A percentile compares a stretch with the other conserved stretches of the same genome.
Evolutionary conservation across 2,329 filamentous ascomycete genomes (phyloP).

Genomic region (Aspergillus bombycis): DNA sequence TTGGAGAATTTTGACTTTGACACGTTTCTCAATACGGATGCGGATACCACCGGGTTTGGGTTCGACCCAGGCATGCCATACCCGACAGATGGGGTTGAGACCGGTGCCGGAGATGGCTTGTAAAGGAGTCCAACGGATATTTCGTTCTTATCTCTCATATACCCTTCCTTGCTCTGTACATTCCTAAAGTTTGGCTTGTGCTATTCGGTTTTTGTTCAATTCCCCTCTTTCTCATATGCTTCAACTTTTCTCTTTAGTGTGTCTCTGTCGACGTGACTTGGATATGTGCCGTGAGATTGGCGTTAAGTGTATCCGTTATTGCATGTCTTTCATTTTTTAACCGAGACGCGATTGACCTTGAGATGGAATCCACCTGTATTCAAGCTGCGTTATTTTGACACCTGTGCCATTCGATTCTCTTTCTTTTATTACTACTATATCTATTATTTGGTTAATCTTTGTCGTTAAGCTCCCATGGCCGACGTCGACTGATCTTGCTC

Average conservation of each 20-base stretch:
- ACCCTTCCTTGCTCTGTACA: constrained; percentile 42
- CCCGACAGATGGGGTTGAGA: constrained; percentile 47
- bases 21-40: constrained; percentile 64
- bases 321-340: constrained; percentile 28
- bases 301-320: constrained; percentile 40
- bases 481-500: constrained; percentile 12
- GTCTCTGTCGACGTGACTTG: constrained; percentile 28
- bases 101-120: constrained; percentile 42
- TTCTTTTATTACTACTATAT: constrained; percentile 34
- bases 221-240: constrained; percentile 17
- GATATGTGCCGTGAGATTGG: constrained; percentile 38
- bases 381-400: constrained; percentile 21
- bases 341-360: constrained; percentile 18
- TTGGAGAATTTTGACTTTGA: constrained; percentile 67
- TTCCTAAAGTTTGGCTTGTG: constrained; percentile 30
- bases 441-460: constrained; percentile 23
- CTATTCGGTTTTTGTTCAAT: constrained; percentile 26
- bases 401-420: constrained; percentile 32
- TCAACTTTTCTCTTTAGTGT: constrained; percentile 20
- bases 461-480: constrained; percentile 14
- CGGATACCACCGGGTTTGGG: constrained; percentile 44
- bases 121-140: constrained; percentile 40
- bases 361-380: constrained; percentile 17
- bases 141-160: constrained; percentile 40
- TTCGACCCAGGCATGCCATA: constrained; percentile 47